phyloP scores from a whole-genome alignment of 768 basidiomycete genomes.

The Filobasidium wieringae region DNA sequence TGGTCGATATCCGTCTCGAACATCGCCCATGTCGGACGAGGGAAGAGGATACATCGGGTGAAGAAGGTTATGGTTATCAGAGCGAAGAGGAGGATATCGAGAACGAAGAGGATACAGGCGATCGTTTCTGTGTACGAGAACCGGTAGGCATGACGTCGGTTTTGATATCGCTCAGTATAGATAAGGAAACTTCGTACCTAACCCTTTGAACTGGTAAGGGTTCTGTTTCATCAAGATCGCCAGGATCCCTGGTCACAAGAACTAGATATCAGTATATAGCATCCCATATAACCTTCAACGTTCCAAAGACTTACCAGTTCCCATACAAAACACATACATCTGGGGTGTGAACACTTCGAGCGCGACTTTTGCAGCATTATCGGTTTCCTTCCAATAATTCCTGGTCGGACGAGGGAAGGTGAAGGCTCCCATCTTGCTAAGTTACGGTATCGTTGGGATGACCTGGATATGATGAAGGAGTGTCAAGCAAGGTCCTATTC shows the following conservation, averaged over 20 bases:
- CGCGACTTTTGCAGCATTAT: constrained; percentile 1
- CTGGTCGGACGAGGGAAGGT: constrained; percentile 2
- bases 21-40: constrained; percentile 8
- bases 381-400: constrained; percentile 17
- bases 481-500: too few species aligned
- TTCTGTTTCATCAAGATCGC: constrained; percentile 13
- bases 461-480: too few species aligned
- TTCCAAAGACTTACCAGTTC: constrained; percentile 8
- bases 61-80: constrained; percentile 9
- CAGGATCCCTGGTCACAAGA: constrained; percentile 4
- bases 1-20: constrained; percentile 18
- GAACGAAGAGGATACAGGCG: constrained; percentile 6
- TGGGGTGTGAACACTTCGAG: constrained; percentile 15
- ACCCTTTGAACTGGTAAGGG: constrained; percentile 15
- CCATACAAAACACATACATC: constrained; percentile 19
- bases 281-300: not conserved
- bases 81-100: constrained; percentile 15
- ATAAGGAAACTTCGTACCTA: constrained; percentile 1
- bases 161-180: not conserved
- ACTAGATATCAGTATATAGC: not conserved
- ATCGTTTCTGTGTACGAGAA: constrained; percentile 2
- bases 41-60: constrained; percentile 16
- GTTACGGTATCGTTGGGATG: too few species aligned
- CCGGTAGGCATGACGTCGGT: not conserved
- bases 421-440: constrained; percentile 3